These are phyloP conservation scores for Elaeis guineensis DNA, from an alignment of 176 grass and related monocot genomes.

Conservation along the genomic window DNA sequence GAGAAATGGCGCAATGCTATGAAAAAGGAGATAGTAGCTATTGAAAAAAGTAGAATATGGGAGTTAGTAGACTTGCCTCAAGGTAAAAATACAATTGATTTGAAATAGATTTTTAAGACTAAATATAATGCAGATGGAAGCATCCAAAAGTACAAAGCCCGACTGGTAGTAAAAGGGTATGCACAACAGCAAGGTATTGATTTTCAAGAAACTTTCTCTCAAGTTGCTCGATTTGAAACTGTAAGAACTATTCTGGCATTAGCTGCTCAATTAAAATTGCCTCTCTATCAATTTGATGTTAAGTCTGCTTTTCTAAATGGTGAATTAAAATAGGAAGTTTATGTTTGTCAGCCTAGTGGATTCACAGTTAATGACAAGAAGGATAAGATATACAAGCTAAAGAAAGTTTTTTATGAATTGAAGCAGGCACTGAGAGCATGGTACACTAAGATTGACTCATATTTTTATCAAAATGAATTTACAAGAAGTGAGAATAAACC, in stretches of 20 bases:
- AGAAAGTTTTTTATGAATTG: not conserved
- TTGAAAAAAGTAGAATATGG: not conserved
- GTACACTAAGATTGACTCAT: no score
- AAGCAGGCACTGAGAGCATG: no score
- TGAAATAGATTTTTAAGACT: not conserved
- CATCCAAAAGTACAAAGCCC: not conserved
- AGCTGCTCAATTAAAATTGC: no score
- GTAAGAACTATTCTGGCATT: no score
- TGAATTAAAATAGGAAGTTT: not conserved
- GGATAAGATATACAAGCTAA: not conserved
- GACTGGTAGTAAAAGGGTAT: not conserved
- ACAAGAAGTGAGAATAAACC: no score
- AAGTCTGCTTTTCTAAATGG: no score
- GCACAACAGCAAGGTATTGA: not conserved
- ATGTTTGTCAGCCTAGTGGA: no score
- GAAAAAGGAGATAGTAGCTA: not conserved
- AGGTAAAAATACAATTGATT: not conserved
- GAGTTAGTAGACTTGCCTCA: not conserved
- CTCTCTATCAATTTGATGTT: no score
- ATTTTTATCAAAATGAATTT: no score
- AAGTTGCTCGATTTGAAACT: not conserved
- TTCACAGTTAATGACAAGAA: no score
- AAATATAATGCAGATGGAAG: not conserved
- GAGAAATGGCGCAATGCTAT: not conserved
- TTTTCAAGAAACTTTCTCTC: not conserved